Conservation (phyloP, 2,329 filamentous ascomycete species). For the Pseudogymnoascus sp. region DNA sequence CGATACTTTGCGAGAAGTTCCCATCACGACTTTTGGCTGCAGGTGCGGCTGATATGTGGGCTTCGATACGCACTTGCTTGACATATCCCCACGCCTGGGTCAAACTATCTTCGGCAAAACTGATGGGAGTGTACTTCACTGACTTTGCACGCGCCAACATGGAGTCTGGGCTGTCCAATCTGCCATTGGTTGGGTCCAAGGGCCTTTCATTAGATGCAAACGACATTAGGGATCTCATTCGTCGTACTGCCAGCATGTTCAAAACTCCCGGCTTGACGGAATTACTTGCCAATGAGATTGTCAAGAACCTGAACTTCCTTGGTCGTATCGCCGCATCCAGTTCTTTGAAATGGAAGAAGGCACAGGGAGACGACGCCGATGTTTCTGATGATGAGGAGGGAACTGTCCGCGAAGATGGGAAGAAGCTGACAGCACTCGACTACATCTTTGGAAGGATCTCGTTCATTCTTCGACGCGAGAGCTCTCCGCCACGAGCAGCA, state of each 20-base stretch:
- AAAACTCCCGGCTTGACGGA: conserved; percentile 60
- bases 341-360: conserved; percentile 38
- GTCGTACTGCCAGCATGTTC: conserved; percentile 45
- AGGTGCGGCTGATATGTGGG: conserved; percentile 62
- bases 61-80: conserved; percentile 57
- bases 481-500: conserved; percentile 50
- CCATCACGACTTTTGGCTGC: conserved; percentile 56
- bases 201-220: conserved; percentile 61
- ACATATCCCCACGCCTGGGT: conserved; percentile 66
- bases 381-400: conserved; percentile 34
- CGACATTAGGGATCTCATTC: conserved; percentile 54
- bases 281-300: conserved; percentile 67
- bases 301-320: conserved; percentile 77
- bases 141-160: conserved; percentile 64
- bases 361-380: conserved; percentile 36
- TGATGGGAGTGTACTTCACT: conserved; percentile 70
- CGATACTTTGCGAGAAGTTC: conserved; percentile 59
- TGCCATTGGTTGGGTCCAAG: conserved; percentile 61
- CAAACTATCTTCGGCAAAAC: conserved; percentile 65
- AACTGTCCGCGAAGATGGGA: conserved; percentile 39
- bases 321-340: conserved; percentile 58
- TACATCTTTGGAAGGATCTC: conserved; percentile 75
- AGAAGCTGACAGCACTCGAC: conserved; percentile 50
- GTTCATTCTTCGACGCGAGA: conserved; percentile 69
- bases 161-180: conserved; percentile 40